Conservation (phyloP, 306 rosid species). For the Ormosia emarginata region DNA sequence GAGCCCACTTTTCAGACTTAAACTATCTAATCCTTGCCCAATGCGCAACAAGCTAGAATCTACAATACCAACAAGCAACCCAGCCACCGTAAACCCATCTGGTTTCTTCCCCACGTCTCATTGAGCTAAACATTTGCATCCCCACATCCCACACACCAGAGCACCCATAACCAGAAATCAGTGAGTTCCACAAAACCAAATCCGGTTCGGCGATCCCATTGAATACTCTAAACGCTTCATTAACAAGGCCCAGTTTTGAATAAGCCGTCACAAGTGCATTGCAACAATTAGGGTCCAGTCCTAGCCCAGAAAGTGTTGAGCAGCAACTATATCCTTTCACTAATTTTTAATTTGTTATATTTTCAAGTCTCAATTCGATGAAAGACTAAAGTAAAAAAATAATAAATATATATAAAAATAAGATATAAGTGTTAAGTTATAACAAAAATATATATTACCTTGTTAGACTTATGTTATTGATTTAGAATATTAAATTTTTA, state of each 20-base stretch:
- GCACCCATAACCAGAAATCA: conserved; percentile 64
- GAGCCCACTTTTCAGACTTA: conserved; percentile 51
- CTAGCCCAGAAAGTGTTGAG: conserved; percentile 10
- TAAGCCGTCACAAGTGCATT: conserved; percentile 52
- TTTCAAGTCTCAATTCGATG: too few relatives aligned
- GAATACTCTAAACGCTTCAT: conserved; percentile 63
- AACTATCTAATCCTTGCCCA: conserved; percentile 67
- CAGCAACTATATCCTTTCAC: too few relatives aligned
- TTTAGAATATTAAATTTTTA: too few relatives aligned
- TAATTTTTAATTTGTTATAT: too few relatives aligned
- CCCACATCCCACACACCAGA: conserved; percentile 63
- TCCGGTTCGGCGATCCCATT: conserved; percentile 50
- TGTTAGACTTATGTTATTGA: too few relatives aligned
- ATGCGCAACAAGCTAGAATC: conserved; percentile 46
- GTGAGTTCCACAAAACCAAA: conserved; percentile 78
- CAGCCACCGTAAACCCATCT: conserved; percentile 72
- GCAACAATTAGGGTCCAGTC: conserved; percentile 40
- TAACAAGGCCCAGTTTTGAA: conserved; percentile 65
- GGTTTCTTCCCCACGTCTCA: conserved; percentile 58
- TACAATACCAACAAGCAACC: conserved; percentile 54
- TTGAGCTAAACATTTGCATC: conserved; percentile 42
- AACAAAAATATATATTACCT: too few relatives aligned
- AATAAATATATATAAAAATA: too few relatives aligned
- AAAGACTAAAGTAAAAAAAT: too few relatives aligned
- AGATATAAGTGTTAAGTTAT: too few relatives aligned